Conservation (phyloP, 1,284 basidiomycete species). For the Ceratobasidium sp. region DNA sequence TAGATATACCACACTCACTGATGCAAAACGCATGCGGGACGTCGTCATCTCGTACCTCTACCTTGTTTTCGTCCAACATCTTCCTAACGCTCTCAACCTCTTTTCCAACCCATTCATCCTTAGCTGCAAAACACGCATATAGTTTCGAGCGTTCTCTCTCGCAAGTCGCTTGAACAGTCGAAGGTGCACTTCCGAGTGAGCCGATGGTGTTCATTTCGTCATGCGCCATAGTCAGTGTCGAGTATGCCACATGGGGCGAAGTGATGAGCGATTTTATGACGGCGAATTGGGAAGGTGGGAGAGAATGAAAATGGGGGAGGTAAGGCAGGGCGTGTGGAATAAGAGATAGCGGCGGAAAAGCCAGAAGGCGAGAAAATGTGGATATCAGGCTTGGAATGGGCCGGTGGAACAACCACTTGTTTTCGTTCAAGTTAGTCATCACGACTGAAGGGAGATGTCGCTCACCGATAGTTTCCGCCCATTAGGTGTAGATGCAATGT, state of each 20-base stretch:
- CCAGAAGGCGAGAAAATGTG: slow-evolving; percentile 55
- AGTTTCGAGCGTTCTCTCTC: slow-evolving; percentile 20
- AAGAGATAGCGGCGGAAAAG: slow-evolving; percentile 52
- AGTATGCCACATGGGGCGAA: slow-evolving; percentile 64
- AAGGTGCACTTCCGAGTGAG: slow-evolving; percentile 62
- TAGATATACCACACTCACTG: no score
- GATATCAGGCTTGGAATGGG: slow-evolving; percentile 64
- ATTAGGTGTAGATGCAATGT: slow-evolving; percentile 70
- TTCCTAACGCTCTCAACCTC: slow-evolving; percentile 50
- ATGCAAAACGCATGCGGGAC: slow-evolving; percentile 77
- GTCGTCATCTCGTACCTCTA: slow-evolving; percentile 62
- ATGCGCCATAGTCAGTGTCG: slow-evolving; percentile 69
- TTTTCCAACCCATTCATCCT: slow-evolving; percentile 72
- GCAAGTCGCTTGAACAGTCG: slow-evolving; percentile 52
- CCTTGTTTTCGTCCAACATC: slow-evolving; percentile 51
- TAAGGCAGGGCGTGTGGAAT: slow-evolving; percentile 57
- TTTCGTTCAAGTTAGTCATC: background rate
- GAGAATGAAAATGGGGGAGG: slow-evolving; percentile 55
- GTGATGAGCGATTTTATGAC: slow-evolving; percentile 64
- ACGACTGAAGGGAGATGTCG: slow-evolving; percentile 20
- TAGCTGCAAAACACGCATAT: slow-evolving; percentile 66
- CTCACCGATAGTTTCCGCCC: slow-evolving; percentile 62
- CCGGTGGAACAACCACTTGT: slow-evolving; percentile 65
- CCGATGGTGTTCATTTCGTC: slow-evolving; percentile 72
- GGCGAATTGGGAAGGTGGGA: slow-evolving; percentile 64